These are phyloP conservation scores for Nakazawaea populi DNA, from an alignment of 805 yeast genomes.

Conservation along the genomic window DNA sequence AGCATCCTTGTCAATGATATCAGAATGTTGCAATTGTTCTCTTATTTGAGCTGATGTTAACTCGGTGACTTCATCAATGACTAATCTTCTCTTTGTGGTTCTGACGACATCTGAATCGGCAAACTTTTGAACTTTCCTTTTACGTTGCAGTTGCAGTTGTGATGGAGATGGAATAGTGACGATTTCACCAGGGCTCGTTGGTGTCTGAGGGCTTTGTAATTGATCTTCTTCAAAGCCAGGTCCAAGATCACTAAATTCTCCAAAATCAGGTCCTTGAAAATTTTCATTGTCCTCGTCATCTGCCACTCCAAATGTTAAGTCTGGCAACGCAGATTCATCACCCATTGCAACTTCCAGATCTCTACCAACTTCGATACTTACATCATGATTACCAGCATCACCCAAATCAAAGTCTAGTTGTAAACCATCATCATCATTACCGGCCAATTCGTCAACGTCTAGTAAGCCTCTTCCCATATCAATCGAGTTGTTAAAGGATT, in stretches of 20 bases:
- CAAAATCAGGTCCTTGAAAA: conserved; percentile 11
- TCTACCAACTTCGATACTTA: conserved; percentile 47
- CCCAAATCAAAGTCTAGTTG: conserved; percentile 28
- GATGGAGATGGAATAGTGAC: not conserved
- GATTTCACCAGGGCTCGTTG: conserved; percentile 1
- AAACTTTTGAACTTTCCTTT: conserved; percentile 24
- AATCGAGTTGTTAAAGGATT: conserved; percentile 46
- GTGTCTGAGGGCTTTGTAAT: conserved; percentile 10
- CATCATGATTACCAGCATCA: conserved; percentile 13
- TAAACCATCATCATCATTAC: conserved; percentile 24
- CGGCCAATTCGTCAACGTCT: conserved; percentile 25
- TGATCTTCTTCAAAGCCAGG: conserved; percentile 12
- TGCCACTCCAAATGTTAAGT: conserved; percentile 18
- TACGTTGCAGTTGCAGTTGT: conserved; percentile 15
- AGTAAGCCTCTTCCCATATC: conserved; percentile 52
- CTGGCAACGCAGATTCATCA: conserved; percentile 18
- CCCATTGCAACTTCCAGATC: conserved; percentile 16
- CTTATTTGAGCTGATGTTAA: conserved; percentile 34
- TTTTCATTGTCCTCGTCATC: conserved; percentile 11
- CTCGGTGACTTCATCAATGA: conserved; percentile 39
- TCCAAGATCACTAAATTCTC: conserved; percentile 5
- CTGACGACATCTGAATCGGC: conserved; percentile 37
- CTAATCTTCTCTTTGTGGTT: conserved; percentile 39
- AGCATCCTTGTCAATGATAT: conserved; percentile 4
- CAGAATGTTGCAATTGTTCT: conserved; percentile 23